Base-by-base conservation (phyloP, 1,284 basidiomycete genomes). In the Coniferiporia sulphurascens region DNA sequence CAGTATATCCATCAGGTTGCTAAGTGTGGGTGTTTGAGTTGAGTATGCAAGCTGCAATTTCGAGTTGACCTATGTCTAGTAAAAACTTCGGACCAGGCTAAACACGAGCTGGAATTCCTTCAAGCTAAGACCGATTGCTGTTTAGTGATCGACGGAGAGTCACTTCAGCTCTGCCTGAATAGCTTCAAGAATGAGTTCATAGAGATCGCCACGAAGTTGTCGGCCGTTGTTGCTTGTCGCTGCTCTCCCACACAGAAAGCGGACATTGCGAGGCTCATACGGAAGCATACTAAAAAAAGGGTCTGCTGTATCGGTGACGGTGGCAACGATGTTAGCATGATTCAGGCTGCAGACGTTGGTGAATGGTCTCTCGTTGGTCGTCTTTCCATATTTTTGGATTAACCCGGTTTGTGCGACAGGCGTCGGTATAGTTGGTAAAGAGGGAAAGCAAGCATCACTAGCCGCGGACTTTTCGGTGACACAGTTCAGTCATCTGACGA, bases 171-270 rank as follows among this genome's bases (percentile, higher is more conserved):
- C 7, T 97, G 93, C 67, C 75, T 98, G 36, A 91, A 91, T 65
- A 74, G 90, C 46, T 98, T 95, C 82, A 85, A 89, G 69, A 89
- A 88, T 60, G 95, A 98, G 70, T 99, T 99, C 69, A 91, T 99
- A 66, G 90, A 93, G 69, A 90, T 99, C 53, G 87, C 96, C 0
- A 98, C 96, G 0, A 97, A 98, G 70, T 80, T 99, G 0, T 93
- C 95, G 0, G 92, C 94, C 0, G 97, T 99, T 1, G 95, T 98
- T 3, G 96, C 96, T 0, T 99, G 97, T 68, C 88, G 97, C 27
- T 99, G 96, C 72, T 98, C 96, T 3, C 97, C 97, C 0, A 98
- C 96, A 0, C 97, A 99, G 72, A 99, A 99, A 72, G 96, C 97
- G 5, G 96, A 98, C 68, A 93, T 99, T 3, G 97, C 96, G 0